Conservation (phyloP, 2,329 filamentous ascomycete genomes). For the Talaromyces sp. region DNA sequence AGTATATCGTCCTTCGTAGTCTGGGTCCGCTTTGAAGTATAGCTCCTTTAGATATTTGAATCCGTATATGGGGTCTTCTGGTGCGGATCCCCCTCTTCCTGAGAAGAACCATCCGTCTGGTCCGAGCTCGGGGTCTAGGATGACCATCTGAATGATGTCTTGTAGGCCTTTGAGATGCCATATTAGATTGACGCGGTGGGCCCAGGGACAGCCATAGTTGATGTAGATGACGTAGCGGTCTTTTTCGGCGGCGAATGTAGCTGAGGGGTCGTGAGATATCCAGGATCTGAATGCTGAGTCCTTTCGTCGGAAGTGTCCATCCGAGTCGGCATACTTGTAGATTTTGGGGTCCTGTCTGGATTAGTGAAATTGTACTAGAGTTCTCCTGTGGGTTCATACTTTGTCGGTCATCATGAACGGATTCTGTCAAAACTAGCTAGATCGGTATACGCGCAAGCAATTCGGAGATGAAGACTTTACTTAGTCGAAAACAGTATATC, state of each 20-base stretch:
- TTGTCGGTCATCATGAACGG: too few relatives aligned
- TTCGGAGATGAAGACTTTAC: too few relatives aligned
- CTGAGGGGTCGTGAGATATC: constrained; percentile 55
- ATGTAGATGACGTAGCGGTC: constrained; percentile 66
- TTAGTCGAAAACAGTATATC: too few relatives aligned
- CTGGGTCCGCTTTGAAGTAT: constrained; percentile 70
- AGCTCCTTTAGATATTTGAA: constrained; percentile 72
- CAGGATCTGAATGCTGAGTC: constrained; percentile 59
- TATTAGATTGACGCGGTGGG: constrained; percentile 55
- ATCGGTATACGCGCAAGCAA: too few relatives aligned
- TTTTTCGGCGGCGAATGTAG: constrained; percentile 61
- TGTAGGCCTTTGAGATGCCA: constrained; percentile 55
- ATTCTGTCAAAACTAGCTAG: too few relatives aligned
- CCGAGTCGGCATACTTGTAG: constrained; percentile 43
- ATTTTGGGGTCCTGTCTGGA: too few relatives aligned
- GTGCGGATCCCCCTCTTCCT: constrained; percentile 57
- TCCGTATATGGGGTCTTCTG: constrained; percentile 70
- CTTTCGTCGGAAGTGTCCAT: constrained; percentile 58
- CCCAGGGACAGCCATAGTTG: constrained; percentile 66
- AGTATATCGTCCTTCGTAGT: constrained; percentile 75
- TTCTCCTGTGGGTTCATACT: too few relatives aligned
- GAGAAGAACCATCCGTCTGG: constrained; percentile 74
- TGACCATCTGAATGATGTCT: constrained; percentile 52
- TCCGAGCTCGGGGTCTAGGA: constrained; percentile 43
- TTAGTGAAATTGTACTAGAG: too few relatives aligned